Percentiles rank a stretch among this genome's conserved stretches.
These are phyloP conservation scores for Simmondsia chinensis DNA, from an alignment of 148 eudicot species.

Conservation along the genomic window DNA sequence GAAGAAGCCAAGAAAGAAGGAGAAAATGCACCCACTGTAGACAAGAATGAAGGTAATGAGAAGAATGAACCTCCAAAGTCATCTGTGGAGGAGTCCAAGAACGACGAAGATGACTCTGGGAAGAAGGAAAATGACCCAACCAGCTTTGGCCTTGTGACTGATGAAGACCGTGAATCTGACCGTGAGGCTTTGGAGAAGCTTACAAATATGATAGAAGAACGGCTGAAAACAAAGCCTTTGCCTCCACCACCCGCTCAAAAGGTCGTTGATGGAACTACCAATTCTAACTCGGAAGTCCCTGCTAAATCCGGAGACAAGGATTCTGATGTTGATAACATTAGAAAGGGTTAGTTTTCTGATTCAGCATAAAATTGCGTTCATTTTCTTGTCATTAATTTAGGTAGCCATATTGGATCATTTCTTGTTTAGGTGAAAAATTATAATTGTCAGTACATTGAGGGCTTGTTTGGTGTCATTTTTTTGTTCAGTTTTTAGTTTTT, in stretches of 20 bases:
- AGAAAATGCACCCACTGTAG: conserved; percentile 20
- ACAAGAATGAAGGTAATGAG: conserved; percentile 29
- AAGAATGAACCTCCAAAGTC: conserved; percentile 38
- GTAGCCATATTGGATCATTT: not conserved
- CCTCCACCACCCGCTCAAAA: conserved; percentile 60
- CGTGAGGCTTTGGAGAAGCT: conserved; percentile 66
- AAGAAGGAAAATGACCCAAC: conserved; percentile 50
- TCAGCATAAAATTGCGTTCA: not conserved
- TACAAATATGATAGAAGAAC: conserved; percentile 57
- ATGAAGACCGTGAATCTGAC: conserved; percentile 76
- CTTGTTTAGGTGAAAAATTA: no score
- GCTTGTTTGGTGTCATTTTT: no score
- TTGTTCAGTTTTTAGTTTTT: no score
- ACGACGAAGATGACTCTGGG: conserved; percentile 35
- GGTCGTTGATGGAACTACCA: conserved; percentile 29
- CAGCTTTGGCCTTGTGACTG: conserved; percentile 70
- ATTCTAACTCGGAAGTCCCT: conserved; percentile 47
- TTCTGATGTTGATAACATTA: conserved; percentile 39
- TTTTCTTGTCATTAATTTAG: not conserved
- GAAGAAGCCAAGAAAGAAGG: conserved; percentile 50
- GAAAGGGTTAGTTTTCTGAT: conserved; percentile 34
- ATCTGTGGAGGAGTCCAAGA: conserved; percentile 43
- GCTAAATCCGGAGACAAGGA: conserved; percentile 65
- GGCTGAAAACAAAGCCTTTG: conserved; percentile 61
- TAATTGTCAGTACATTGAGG: no score